Evolutionary conservation across 768 basidiomycete species (phyloP), one percentile per base, ranked within the genome.

Genomic region (Boletus coccyginus): DNA sequence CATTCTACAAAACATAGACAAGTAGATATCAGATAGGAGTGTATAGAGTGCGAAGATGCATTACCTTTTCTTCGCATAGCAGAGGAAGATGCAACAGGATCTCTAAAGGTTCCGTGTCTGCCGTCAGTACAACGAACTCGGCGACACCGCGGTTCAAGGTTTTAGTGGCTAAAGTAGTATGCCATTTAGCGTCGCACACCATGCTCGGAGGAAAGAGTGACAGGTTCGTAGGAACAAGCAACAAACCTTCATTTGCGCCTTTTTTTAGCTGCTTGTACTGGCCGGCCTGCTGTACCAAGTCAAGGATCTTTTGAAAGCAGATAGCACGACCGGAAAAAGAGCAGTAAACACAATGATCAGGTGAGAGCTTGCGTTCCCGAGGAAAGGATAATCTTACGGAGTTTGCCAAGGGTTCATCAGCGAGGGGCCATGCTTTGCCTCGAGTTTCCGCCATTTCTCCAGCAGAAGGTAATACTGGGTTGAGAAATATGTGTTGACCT

Each of bases 231-330:
- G n/a, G 33, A 50, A 31, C 17, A 46, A n/a, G 17, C 16, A 31
- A 66, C 79, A 36, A 47, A 91, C 92, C 91, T 84, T 99, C 97
- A 75, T 99, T 99, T 42, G 97, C 97, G 58, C 97, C 96, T 78
- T 98, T 98, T 78, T 98, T 98, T 46, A 98, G 77, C 74, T 98
- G 95, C 77, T 98, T 98, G 80, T 96, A 97, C 74, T 94, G 89
- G n/a, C 84, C 79, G 41, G 96, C 95, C 75, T 96, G 92, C 71
- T 97, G 93, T 33, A 97, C 90, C 55, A 98, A 81, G 68, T 98
- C 96, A 52, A 99, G 82, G 67, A 98, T 97, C 94, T 96, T 65
- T 53, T 19, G 27, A 36, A 35, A 42, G 21, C 33, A 42, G 14
- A 39, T 14, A 51, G 33, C 52, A 44, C 24, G 33, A 27, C 39